Base-by-base conservation (phyloP, 257 asterid genomes). In the Penstemon eatonii region DNA sequence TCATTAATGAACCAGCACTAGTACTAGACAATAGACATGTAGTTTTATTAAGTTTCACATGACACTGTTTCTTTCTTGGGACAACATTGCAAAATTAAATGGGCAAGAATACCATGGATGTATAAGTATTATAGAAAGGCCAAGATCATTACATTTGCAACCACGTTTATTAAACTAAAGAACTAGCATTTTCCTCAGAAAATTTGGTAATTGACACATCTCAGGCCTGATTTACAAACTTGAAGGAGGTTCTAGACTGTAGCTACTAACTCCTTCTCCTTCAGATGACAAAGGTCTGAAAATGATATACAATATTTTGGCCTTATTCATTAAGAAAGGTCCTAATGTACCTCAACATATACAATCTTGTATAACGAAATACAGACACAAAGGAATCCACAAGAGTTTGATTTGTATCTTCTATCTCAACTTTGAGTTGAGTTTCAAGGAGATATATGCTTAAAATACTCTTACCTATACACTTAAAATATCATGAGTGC, bases 261-360 rank as follows among this genome's bases (percentile, higher is more conserved):
- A 41, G 46, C 51, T 60, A 36, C 10, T 19, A 39, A 60, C 66
- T 60, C 50, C 51, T 7, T 11, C 66, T 60, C 50, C 51, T 7
- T 12, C 11, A 41, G 36, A 60, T 13, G 0, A 59, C 36, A n/a
- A 8, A 42, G 44, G 38, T 13, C 4, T 46, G 33, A 59, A 39
- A 59, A 33, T 59, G 47, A 60, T 37, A 7, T 9, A 46, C 0
- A 46, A 8, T 7, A 46, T 0, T 46, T 6, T 46, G 51, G 51
- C 51, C 51, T 46, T 8, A 3, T 46, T 46, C 51, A 7, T 46
- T 12, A 6, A 5, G 51, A 5, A 7, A 46, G 10, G 5, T 25
- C 33, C 33, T 25, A 25, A 25, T 25, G 33, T 25, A 25, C 33
- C 33, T 2, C 33, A 25, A 25, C 33, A 25, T 25, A 25, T 25